phyloP scores from a whole-genome alignment of 2,329 filamentous ascomycete genomes.

The Colletotrichum truncatum region DNA sequence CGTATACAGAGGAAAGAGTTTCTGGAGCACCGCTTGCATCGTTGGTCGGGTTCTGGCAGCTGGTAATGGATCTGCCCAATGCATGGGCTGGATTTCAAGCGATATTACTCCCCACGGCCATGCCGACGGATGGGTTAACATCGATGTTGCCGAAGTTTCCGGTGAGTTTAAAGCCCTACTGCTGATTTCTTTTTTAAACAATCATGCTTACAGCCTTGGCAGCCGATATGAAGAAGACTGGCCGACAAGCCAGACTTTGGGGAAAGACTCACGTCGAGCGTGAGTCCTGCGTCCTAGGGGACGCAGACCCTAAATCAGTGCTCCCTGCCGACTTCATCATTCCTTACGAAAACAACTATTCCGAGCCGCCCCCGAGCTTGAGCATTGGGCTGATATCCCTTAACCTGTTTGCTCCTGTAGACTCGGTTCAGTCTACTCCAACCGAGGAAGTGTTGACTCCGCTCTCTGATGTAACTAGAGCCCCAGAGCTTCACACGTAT shows the following conservation, averaged over 20 bases:
- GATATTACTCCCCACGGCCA: constrained; percentile 62
- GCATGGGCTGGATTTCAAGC: constrained; percentile 75
- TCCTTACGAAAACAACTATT: constrained; percentile 64
- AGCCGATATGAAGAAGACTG: constrained; percentile 60
- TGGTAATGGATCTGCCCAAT: constrained; percentile 68
- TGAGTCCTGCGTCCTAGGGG: constrained; percentile 68
- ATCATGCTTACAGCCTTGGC: constrained; percentile 21
- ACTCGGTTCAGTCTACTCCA: constrained; percentile 56
- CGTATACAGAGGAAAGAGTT: constrained; percentile 70
- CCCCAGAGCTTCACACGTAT: constrained; percentile 45
- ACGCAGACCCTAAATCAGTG: constrained; percentile 61
- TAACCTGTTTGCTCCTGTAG: constrained; percentile 54
- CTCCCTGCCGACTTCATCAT: constrained; percentile 71
- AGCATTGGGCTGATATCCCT: constrained; percentile 60
- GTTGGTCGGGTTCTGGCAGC: constrained; percentile 72
- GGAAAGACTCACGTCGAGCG: constrained; percentile 67
- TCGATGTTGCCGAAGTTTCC: constrained; percentile 62
- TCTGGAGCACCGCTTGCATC: constrained; percentile 74
- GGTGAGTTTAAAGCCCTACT: constrained; percentile 47
- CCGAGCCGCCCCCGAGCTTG: constrained; percentile 56
- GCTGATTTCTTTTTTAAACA: background rate
- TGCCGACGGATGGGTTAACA: constrained; percentile 66
- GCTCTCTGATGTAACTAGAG: constrained; percentile 43
- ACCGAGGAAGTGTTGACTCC: constrained; percentile 50
- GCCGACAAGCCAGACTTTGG: constrained; percentile 68